Evolutionary conservation across 1,284 basidiomycete genomes (phyloP).

Genomic region (Pholiota adiposa): DNA sequence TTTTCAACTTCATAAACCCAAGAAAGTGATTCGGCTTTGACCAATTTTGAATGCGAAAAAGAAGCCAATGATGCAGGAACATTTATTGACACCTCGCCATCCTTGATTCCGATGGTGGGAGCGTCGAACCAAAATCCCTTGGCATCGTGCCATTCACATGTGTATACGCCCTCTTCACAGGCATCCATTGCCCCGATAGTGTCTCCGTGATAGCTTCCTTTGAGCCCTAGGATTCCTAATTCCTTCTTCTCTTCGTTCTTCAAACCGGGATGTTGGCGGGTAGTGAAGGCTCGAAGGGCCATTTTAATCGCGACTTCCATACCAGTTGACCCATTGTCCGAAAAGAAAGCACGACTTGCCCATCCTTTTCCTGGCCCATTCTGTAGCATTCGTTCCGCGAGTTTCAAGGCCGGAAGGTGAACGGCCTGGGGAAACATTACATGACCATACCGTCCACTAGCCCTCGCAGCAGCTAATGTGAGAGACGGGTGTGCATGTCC

Average conservation of each 20-base stretch:
- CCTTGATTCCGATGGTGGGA: constrained; percentile 73
- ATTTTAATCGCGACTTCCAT: constrained; percentile 98
- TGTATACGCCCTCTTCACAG: constrained; percentile 89
- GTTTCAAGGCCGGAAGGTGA: constrained; percentile 82
- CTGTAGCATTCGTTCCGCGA: constrained; percentile 74
- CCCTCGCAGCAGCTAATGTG: constrained; percentile 85
- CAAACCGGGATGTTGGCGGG: constrained; percentile 44
- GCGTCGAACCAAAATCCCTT: constrained; percentile 95
- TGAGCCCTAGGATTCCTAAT: constrained; percentile 85
- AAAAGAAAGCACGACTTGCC: constrained; percentile 92
- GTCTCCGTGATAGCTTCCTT: constrained; percentile 97
- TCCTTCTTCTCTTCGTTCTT: constrained; percentile 49
- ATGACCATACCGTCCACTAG: constrained; percentile 94
- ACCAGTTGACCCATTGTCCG: constrained; percentile 93
- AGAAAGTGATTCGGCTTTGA: constrained; percentile 49
- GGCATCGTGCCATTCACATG: constrained; percentile 95
- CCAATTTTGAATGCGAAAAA: constrained; percentile 27
- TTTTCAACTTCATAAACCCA: constrained; percentile 76
- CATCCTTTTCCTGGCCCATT: constrained; percentile 83
- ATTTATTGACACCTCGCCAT: constrained; percentile 63
- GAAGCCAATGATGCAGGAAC: constrained; percentile 58
- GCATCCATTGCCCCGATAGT: constrained; percentile 99
- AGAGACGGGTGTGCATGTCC: constrained; percentile 84
- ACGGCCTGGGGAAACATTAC: constrained; percentile 94
- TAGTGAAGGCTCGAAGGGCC: constrained; percentile 81